These are phyloP conservation scores for Raffaelea deltoideospora DNA, from an alignment of 2,329 filamentous ascomycete species.

Conservation along the genomic window DNA sequence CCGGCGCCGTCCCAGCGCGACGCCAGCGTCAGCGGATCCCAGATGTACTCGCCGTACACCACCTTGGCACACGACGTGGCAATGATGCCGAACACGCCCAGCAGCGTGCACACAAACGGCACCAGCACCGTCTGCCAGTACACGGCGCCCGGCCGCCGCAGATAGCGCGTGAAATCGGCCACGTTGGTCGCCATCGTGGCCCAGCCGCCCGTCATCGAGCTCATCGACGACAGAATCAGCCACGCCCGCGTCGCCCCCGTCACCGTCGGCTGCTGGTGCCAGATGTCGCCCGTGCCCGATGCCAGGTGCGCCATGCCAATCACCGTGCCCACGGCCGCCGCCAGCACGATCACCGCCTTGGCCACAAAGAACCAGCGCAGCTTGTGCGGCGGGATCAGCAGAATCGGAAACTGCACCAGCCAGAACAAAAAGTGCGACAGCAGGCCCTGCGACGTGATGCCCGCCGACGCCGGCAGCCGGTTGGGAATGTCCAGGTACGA, in stretches of 20 bases:
- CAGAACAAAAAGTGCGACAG: conserved; percentile 36
- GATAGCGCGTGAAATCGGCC: conserved; percentile 23
- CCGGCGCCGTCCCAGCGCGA: conserved; percentile 6
- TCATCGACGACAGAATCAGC: conserved; percentile 18
- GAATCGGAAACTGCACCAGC: conserved; percentile 30
- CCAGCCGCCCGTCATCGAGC: background rate
- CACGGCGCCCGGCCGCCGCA: conserved; percentile 19
- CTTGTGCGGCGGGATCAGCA: conserved; percentile 33
- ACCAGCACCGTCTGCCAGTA: conserved; percentile 19
- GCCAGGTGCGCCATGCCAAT: conserved; percentile 65
- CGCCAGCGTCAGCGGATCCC: conserved; percentile 10
- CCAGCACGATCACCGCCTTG: conserved; percentile 12
- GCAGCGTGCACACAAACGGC: conserved; percentile 21
- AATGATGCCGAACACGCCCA: conserved; percentile 20
- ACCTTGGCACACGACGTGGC: conserved; percentile 25
- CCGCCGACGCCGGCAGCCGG: conserved; percentile 22
- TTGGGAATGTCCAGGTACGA: conserved; percentile 24
- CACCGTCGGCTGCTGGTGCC: background rate
- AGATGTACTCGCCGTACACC: conserved; percentile 16
- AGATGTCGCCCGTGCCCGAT: conserved; percentile 2
- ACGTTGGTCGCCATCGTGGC: conserved; percentile 33
- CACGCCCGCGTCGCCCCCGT: background rate
- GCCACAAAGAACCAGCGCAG: conserved; percentile 30
- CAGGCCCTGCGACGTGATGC: conserved; percentile 34
- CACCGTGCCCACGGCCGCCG: conserved; percentile 19